These are phyloP conservation scores for Fusarium begoniae DNA, from an alignment of 2,329 filamentous ascomycete genomes.

Conservation along the genomic window DNA sequence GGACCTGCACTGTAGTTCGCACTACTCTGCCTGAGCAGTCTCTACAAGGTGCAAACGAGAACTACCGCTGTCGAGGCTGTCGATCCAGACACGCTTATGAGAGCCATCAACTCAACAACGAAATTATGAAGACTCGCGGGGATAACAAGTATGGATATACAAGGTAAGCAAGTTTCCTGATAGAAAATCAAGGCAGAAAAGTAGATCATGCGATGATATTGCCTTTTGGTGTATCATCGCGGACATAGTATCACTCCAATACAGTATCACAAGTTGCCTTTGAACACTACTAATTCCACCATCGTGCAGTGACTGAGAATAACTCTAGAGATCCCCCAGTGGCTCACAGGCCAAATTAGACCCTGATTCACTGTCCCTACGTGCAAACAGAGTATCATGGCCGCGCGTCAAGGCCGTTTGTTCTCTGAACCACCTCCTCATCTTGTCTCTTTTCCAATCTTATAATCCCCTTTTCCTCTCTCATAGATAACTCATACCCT, in stretches of 20 bases:
- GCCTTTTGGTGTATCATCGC: neutral
- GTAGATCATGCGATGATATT: neutral
- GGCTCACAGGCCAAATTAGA: neutral
- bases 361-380: neutral
- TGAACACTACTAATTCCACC: neutral
- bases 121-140: neutral
- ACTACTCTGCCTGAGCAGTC: neutral
- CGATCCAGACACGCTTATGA: neutral
- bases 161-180: neutral
- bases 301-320: neutral
- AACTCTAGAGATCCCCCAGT: neutral
- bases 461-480: neutral
- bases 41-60: neutral
- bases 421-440: neutral
- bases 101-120: neutral
- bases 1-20: neutral
- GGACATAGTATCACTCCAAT: neutral
- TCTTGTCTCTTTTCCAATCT: neutral
- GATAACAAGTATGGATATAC: neutral
- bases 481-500: neutral
- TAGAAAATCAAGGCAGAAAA: neutral
- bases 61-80: slow-evolving; percentile 10
- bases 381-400: neutral
- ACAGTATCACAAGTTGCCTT: slow-evolving; percentile 17
- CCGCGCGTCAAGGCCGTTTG: neutral